These are phyloP conservation scores for Penicillium italicum DNA, from an alignment of 2,329 filamentous ascomycete species.

Conservation along the genomic window DNA sequence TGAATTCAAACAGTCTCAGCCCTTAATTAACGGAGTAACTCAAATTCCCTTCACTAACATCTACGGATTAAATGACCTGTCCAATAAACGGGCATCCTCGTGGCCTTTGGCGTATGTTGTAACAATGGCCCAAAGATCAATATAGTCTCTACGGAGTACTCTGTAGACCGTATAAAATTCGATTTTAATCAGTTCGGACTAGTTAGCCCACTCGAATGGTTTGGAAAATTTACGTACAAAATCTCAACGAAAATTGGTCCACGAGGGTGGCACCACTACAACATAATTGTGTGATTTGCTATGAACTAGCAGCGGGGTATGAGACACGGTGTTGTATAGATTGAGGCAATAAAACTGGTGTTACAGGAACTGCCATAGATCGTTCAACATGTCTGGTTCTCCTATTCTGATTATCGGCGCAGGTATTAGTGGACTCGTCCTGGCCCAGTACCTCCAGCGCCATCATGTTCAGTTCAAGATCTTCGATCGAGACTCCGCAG, in stretches of 20 bases:
- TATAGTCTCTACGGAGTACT: too few relatives aligned
- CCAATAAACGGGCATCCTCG: too few relatives aligned
- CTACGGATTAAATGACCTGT: too few relatives aligned
- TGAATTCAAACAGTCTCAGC: neutral
- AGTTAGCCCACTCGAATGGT: neutral
- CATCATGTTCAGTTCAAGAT: conserved; percentile 35
- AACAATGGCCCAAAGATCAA: too few relatives aligned
- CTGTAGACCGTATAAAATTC: conserved; percentile 1
- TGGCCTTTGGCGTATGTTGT: too few relatives aligned
- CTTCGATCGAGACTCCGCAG: conserved; percentile 44
- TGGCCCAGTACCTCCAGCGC: conserved; percentile 41
- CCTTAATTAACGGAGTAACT: neutral
- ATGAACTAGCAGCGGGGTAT: neutral
- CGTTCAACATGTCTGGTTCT: conserved; percentile 24
- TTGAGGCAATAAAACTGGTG: neutral
- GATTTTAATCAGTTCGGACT: neutral
- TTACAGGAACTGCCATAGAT: neutral
- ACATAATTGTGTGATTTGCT: neutral
- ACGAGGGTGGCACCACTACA: neutral
- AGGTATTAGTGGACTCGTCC: conserved; percentile 43
- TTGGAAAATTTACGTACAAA: neutral
- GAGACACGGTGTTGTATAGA: neutral
- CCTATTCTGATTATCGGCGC: conserved; percentile 44
- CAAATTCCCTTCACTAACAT: too few relatives aligned
- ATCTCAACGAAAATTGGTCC: neutral